phyloP scores from a whole-genome alignment of 805 yeast species.

The Lachancea fermentati region DNA sequence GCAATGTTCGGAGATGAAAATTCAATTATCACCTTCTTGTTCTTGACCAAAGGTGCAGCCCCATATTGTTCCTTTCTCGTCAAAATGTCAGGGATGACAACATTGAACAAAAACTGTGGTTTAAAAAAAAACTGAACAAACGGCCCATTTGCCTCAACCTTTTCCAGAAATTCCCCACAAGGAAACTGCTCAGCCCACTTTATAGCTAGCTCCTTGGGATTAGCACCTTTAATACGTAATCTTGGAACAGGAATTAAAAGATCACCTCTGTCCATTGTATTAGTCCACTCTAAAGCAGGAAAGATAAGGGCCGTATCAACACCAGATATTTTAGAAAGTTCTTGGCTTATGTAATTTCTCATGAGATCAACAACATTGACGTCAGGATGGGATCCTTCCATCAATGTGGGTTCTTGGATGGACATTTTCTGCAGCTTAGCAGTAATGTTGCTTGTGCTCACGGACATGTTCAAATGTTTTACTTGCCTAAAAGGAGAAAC shows the following conservation, averaged over 20 bases:
- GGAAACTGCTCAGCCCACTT: slow-evolving; percentile 80
- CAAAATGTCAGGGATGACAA: slow-evolving; percentile 67
- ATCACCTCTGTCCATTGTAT: slow-evolving; percentile 86
- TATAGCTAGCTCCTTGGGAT: slow-evolving; percentile 65
- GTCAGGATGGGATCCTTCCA: slow-evolving; percentile 64
- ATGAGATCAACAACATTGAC: slow-evolving; percentile 79
- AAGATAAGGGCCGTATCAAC: slow-evolving; percentile 65
- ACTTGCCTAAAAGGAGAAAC: background rate
- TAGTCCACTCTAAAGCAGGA: slow-evolving; percentile 85
- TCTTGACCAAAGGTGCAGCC: slow-evolving; percentile 62
- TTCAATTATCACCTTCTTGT: slow-evolving; percentile 72
- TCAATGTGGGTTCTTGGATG: slow-evolving; percentile 37
- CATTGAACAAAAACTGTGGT: slow-evolving; percentile 56
- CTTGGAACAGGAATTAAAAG: slow-evolving; percentile 89
- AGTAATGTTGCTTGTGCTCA: slow-evolving; percentile 18
- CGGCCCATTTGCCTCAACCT: slow-evolving; percentile 80
- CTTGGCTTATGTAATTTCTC: slow-evolving; percentile 83
- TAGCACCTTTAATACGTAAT: slow-evolving; percentile 74
- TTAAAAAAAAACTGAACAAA: slow-evolving; percentile 86
- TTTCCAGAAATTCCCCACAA: slow-evolving; percentile 58
- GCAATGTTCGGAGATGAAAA: slow-evolving; percentile 98
- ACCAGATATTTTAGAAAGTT: slow-evolving; percentile 65
- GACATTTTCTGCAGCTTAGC: slow-evolving; percentile 32
- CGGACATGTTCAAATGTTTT: background rate
- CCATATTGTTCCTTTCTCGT: slow-evolving; percentile 61